A percentile compares a stretch with the other conserved stretches of the same genome.
Conservation (phyloP, 805 yeast species). For the Blastobotrys terrestris region DNA sequence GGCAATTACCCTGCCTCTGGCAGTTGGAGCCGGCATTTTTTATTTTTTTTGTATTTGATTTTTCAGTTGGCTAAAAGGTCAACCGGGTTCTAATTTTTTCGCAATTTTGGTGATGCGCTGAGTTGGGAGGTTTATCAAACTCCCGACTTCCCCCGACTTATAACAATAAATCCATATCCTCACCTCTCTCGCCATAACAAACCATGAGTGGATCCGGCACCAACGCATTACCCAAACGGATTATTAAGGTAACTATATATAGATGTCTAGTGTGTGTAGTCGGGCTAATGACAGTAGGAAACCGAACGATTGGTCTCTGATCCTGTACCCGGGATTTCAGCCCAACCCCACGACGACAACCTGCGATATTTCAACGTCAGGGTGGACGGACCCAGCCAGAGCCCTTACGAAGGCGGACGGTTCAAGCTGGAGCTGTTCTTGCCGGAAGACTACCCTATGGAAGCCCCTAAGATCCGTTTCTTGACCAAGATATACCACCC, state of each 20-base stretch:
- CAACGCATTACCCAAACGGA: conserved; percentile 77
- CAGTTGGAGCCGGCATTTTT: conserved; percentile 21
- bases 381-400: conserved; percentile 93
- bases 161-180: too few relatives aligned
- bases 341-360: conserved; percentile 90
- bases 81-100: too few relatives aligned
- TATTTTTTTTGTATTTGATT: too few relatives aligned
- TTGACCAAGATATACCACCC: conserved; percentile 97
- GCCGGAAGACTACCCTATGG: conserved; percentile 99
- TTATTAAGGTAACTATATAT: conserved; percentile 81
- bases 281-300: conserved; percentile 42
- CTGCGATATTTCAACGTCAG: conserved; percentile 87
- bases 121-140: background rate
- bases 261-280: too few relatives aligned
- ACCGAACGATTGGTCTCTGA: conserved; percentile 88
- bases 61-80: too few relatives aligned
- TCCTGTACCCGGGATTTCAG: conserved; percentile 94
- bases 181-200: too few relatives aligned
- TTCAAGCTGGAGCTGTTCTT: conserved; percentile 93
- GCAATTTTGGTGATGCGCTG: background rate
- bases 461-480: conserved; percentile 91
- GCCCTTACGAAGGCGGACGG: conserved; percentile 83
- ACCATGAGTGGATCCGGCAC: too few relatives aligned
- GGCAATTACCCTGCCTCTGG: conserved; percentile 27
- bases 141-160: conserved; percentile 1